phyloP scores from a whole-genome alignment of 129 eudicot species.

The Calendula officinalis region DNA sequence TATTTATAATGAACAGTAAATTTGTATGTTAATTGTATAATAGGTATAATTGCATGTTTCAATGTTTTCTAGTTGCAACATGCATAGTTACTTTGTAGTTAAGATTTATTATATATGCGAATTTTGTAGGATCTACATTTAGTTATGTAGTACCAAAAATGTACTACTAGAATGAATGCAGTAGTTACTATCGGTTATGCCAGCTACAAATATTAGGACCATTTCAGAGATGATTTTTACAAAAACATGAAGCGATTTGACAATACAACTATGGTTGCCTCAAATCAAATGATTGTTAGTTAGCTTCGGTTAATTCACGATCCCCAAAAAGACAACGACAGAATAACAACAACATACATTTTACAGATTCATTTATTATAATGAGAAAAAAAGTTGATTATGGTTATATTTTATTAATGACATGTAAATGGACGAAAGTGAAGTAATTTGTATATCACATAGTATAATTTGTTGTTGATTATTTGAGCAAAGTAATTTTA shows the following conservation, averaged over 20 bases:
- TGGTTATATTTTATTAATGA: too few species aligned
- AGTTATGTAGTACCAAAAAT: constrained; percentile 2
- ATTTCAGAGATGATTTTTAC: background rate
- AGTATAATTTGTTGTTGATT: background rate
- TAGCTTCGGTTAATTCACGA: constrained; percentile 1
- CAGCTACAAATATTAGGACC: constrained; percentile 10
- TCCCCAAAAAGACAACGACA: background rate
- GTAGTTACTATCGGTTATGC: constrained; percentile 16
- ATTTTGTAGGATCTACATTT: background rate
- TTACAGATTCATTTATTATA: background rate
- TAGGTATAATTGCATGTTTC: constrained; percentile 17
- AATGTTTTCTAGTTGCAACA: background rate
- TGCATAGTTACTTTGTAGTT: background rate
- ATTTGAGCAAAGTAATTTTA: too few species aligned
- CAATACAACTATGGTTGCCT: constrained; percentile 13
- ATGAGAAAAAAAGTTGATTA: too few species aligned
- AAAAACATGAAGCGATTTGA: constrained; percentile 11
- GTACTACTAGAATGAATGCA: constrained; percentile 17
- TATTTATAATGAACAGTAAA: too few species aligned
- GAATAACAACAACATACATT: background rate
- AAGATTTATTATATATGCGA: background rate
- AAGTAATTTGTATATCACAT: too few species aligned
- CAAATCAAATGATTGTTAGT: background rate
- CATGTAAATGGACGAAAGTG: too few species aligned
- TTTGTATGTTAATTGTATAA: too few species aligned